Base-by-base conservation (phyloP, 129 eudicot genomes). In the Apium graveolens region DNA sequence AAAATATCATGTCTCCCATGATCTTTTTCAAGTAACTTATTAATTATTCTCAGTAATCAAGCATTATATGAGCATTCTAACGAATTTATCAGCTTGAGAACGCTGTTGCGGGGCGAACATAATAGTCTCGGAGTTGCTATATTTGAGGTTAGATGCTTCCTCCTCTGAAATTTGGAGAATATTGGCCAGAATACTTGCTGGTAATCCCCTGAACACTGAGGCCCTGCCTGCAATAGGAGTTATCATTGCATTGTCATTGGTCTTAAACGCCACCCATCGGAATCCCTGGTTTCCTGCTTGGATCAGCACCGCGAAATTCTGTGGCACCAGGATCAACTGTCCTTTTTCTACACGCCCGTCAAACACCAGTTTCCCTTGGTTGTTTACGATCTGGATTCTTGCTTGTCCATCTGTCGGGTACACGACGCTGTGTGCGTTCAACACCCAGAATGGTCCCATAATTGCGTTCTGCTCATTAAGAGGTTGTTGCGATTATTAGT, bases 161-260 rank as follows among this genome's bases (percentile, higher is more conserved):
- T 90, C 84, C 20, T 69, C 48, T 0, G 97, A 78, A 74, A 93
- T 80, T 78, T 84, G 94, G 83, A 79, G 87, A 0, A 84, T 78
- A 55, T 77, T 87, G 2, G 81, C 80, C 43, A 93, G 1, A 76
- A 90, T 94, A 14, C 73, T 82, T 37, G 74, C 70, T 1, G 98
- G 98, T 84, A 90, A 55, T 11, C 85, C 91, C 29, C 82, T 49
- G 13, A 93, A 13, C 17, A 81, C 84, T 0, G 97, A 91, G 13
- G 83, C 85, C 10, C 88, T 77, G 27, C 98, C 98, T 14, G 93
- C 93, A 27, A 91, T 68, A 11, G 92, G 83, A 80, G 74, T 91
- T 41, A 83, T 72, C 90, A 93, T 79, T 7, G 97, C 91, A 78
- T 93, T 91, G 80, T 88, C 98, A 38, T 85, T 86, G 32, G 98